phyloP scores from a whole-genome alignment of 495 filamentous ascomycete genomes.

The Podospora pseudopauciseta region DNA sequence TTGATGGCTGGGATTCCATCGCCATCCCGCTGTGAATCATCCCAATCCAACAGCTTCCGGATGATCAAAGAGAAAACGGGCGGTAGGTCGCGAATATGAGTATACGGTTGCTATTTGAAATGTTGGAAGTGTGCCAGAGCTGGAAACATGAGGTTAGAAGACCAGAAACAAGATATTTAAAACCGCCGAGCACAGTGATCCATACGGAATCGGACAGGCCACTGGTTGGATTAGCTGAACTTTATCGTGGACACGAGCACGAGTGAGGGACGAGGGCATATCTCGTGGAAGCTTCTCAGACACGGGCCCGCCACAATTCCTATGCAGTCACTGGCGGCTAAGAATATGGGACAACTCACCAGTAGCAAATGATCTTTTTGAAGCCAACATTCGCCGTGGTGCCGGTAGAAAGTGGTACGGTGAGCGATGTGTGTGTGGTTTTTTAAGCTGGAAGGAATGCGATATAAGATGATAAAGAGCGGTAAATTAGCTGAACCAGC shows the following conservation, averaged over 20 bases:
- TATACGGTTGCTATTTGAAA: background rate
- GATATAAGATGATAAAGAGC: background rate
- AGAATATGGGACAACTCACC: background rate
- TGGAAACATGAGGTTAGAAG: background rate
- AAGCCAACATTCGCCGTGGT: background rate
- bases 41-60: background rate
- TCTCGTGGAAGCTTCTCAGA: background rate
- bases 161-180: background rate
- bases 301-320: background rate
- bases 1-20: background rate
- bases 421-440: background rate
- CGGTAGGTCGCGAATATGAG: background rate
- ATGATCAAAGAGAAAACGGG: background rate
- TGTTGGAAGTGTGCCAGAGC: background rate
- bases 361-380: background rate
- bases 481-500: background rate
- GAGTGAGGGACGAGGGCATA: background rate
- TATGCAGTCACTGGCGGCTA: no score
- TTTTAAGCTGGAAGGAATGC: background rate
- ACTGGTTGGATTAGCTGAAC: background rate
- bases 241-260: background rate
- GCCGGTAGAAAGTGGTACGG: background rate
- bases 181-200: background rate
- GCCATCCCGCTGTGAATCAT: background rate
- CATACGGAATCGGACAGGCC: background rate